A percentile compares a stretch with the other conserved stretches of the same genome.
Evolutionary conservation across 164 flowering plant genomes (phyloP).

Genomic region (Magnolia kwangsiensis): DNA sequence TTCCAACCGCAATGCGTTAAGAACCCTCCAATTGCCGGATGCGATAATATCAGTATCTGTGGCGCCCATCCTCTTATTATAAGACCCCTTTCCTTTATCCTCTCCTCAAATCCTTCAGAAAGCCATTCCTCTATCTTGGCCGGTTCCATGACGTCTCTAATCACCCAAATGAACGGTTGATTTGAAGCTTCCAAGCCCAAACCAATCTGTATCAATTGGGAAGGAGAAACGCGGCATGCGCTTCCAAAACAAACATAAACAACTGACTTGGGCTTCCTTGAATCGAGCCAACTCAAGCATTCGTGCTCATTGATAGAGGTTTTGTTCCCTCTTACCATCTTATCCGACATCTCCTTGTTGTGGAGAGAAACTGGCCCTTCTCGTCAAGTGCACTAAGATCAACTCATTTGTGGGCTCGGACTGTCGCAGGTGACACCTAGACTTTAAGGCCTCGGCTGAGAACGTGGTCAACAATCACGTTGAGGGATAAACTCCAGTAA

Average conservation of each 20-base stretch:
- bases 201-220: conserved; percentile 47
- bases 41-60: conserved; percentile 50
- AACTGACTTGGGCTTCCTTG: conserved; percentile 30
- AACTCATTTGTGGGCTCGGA: too few species aligned
- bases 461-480: too few species aligned
- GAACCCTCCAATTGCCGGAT: conserved; percentile 46
- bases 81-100: conserved; percentile 43
- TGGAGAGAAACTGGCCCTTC: conserved; percentile 32
- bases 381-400: too few species aligned
- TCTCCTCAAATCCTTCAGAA: conserved; percentile 34
- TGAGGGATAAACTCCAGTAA: too few species aligned
- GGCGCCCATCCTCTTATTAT: conserved; percentile 71
- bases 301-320: conserved; percentile 24
- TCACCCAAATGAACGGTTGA: conserved; percentile 49
- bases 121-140: conserved; percentile 42
- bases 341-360: conserved; percentile 29
- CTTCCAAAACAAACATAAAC: conserved; percentile 56
- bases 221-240: conserved; percentile 8
- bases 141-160: conserved; percentile 12
- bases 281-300: conserved; percentile 47
- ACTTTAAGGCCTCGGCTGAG: too few species aligned
- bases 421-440: too few species aligned
- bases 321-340: conserved; percentile 33
- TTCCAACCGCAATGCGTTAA: conserved; percentile 71
- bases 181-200: conserved; percentile 49